These are phyloP conservation scores for Globisporangium recalcitrans DNA, from an alignment of 352 stramenopile genomes.

Conservation along the genomic window DNA sequence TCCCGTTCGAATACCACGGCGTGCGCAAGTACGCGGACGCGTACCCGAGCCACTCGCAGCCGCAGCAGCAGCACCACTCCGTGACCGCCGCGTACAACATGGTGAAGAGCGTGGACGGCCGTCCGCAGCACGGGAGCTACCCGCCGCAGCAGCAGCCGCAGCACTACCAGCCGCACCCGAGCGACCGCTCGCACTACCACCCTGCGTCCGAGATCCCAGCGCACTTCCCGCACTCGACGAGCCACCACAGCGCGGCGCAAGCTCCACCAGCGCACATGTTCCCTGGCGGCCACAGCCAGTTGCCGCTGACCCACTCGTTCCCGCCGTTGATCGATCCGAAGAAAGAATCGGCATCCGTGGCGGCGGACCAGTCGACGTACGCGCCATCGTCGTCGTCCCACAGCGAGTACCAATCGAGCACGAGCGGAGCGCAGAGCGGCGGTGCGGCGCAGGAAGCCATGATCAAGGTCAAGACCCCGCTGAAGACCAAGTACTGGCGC, in stretches of 20 bases:
- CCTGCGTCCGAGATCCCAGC: constrained; percentile 27
- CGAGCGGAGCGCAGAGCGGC: constrained; percentile 3
- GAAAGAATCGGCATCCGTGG: constrained; percentile 22
- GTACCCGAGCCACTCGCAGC: constrained; percentile 16
- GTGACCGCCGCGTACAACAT: constrained; percentile 4
- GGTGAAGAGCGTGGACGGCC: constrained; percentile 7
- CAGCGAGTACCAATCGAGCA: constrained; percentile 2
- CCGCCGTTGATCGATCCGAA: constrained; percentile 52
- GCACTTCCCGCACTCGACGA: constrained; percentile 33
- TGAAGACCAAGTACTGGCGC: constrained; percentile 88
- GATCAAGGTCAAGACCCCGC: constrained; percentile 83
- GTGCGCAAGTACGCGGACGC: constrained; percentile 44
- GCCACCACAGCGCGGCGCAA: constrained; percentile 21
- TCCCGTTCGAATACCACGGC: constrained; percentile 75
- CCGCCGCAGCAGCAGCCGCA: constrained; percentile 8
- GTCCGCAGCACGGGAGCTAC: constrained; percentile 17
- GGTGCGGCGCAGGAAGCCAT: constrained; percentile 64
- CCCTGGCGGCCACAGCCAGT: constrained; percentile 6
- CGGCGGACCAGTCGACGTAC: constrained; percentile 29
- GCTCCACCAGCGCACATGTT: constrained; percentile 21
- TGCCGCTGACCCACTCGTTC: constrained; percentile 48
- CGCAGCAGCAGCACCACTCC: not conserved
- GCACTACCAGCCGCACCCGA: constrained; percentile 15
- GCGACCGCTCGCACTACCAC: constrained; percentile 19
- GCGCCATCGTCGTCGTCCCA: no score